These are phyloP conservation scores for Raddia guianensis DNA, from an alignment of 176 grass and related monocot species.

Conservation along the genomic window DNA sequence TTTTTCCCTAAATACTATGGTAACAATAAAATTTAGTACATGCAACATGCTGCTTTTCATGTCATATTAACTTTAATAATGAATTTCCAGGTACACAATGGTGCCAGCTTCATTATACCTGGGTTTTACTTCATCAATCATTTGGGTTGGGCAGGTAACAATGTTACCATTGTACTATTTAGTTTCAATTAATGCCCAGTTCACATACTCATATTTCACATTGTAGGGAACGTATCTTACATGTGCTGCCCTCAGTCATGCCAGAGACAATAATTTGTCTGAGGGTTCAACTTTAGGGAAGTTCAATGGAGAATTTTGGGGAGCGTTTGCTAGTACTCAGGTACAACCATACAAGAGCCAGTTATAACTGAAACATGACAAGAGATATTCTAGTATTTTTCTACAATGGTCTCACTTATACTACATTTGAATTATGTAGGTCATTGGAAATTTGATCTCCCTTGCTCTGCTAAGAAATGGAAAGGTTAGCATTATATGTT, in stretches of 20 bases:
- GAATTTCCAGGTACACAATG: slow-evolving; percentile 85
- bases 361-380: neutral
- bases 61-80: slow-evolving; percentile 5
- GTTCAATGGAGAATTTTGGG: slow-evolving; percentile 99
- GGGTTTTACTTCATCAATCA: slow-evolving; percentile 89
- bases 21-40: neutral
- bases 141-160: slow-evolving; percentile 92
- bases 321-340: slow-evolving; percentile 93
- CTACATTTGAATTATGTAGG: slow-evolving; percentile 52
- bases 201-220: neutral
- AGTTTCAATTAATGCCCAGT: slow-evolving; percentile 12
- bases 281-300: slow-evolving; percentile 77
- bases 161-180: neutral
- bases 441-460: slow-evolving; percentile 95
- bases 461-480: slow-evolving; percentile 78
- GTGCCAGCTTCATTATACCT: slow-evolving; percentile 85
- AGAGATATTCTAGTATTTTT: slow-evolving; percentile 26
- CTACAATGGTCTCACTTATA: slow-evolving; percentile 9
- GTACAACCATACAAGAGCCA: slow-evolving; percentile 32
- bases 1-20: neutral
- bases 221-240: slow-evolving; percentile 93
- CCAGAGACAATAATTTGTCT: slow-evolving; percentile 73
- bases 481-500: slow-evolving; percentile 57
- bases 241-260: slow-evolving; percentile 76
- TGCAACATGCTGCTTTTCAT: neutral